phyloP scores from a whole-genome alignment of 441 rosid genomes.

The Hypseocharis bilobata region DNA sequence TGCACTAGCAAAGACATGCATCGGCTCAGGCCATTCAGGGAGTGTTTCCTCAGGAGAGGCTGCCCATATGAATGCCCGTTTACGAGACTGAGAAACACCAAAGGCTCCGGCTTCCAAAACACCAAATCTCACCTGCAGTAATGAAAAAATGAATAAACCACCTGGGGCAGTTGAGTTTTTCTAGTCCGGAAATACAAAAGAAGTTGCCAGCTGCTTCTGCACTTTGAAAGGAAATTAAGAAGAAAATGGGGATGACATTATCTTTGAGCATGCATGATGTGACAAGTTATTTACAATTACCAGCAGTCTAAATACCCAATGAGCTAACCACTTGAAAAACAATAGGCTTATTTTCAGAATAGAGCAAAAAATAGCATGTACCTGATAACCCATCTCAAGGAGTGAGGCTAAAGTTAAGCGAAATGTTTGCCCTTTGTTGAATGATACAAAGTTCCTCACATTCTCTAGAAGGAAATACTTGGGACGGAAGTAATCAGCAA shows the following conservation, averaged over 20 bases:
- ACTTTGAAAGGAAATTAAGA: too few relatives aligned
- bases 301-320: too few relatives aligned
- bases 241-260: too few relatives aligned
- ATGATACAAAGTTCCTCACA: conserved; percentile 73
- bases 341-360: neutral
- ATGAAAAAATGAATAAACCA: conserved; percentile 1
- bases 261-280: too few relatives aligned
- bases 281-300: too few relatives aligned
- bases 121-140: conserved; percentile 45
- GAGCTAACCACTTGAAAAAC: too few relatives aligned
- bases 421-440: conserved; percentile 79
- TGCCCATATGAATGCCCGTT: conserved; percentile 89
- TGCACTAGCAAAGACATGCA: conserved; percentile 72
- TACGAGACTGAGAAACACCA: conserved; percentile 84
- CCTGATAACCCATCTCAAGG: conserved; percentile 97
- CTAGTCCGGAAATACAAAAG: neutral
- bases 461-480: conserved; percentile 84
- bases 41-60: conserved; percentile 72
- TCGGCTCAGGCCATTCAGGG: conserved; percentile 97
- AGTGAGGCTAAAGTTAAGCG: conserved; percentile 74
- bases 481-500: conserved; percentile 82
- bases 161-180: neutral
- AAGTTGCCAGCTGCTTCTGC: too few relatives aligned
- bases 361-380: conserved; percentile 20
- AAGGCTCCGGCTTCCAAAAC: conserved; percentile 86